These are phyloP conservation scores for Raffaelea albimanens DNA, from an alignment of 2,329 filamentous ascomycete species.

Conservation along the genomic window DNA sequence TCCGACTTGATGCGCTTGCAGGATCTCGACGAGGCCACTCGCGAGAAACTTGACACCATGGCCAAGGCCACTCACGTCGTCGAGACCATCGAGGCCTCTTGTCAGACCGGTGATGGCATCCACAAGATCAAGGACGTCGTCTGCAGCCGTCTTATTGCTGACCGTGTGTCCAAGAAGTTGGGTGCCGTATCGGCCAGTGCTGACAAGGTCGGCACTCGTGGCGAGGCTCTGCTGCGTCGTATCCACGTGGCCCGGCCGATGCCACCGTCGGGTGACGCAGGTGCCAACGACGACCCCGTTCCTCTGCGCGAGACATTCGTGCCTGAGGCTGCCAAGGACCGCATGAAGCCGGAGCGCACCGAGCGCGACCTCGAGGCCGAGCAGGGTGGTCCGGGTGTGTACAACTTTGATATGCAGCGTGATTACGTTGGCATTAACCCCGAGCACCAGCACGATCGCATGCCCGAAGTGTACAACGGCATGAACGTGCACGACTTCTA, in stretches of 20 bases:
- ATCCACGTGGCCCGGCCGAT: constrained; percentile 97
- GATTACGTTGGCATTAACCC: constrained; percentile 81
- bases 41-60: constrained; percentile 33
- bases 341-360: constrained; percentile 47
- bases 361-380: constrained; percentile 84
- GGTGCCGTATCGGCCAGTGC: constrained; percentile 77
- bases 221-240: constrained; percentile 83
- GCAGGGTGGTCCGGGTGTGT: constrained; percentile 91
- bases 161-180: constrained; percentile 89
- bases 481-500: constrained; percentile 98
- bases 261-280: constrained; percentile 42
- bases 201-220: constrained; percentile 67
- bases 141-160: constrained; percentile 85
- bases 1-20: constrained; percentile 86
- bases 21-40: constrained; percentile 70
- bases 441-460: constrained; percentile 93
- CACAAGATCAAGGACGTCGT: constrained; percentile 92
- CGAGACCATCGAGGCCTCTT: constrained; percentile 86
- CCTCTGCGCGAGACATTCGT: constrained; percentile 69
- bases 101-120: constrained; percentile 88
- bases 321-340: constrained; percentile 74
- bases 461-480: constrained; percentile 88
- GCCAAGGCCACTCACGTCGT: constrained; percentile 59
- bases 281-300: constrained; percentile 20
- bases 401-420: constrained; percentile 83